Conservation (phyloP, 345 rosid genomes). For the Rhodamnia rubescens region DNA sequence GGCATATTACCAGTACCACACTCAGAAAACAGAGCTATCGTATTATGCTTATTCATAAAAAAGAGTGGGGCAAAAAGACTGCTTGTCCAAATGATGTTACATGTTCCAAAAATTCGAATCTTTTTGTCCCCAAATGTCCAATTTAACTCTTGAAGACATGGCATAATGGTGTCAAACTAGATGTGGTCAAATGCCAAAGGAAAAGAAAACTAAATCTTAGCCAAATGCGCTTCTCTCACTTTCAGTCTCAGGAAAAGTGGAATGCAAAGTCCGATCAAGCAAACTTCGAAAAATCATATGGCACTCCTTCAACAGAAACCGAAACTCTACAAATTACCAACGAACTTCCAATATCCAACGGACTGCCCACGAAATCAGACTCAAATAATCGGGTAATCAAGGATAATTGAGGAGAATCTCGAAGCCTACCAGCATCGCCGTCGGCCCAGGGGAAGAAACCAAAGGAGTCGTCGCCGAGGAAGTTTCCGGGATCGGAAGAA, state of each 20-base stretch:
- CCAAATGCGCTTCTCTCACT: not conserved
- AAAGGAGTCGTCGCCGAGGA: conserved; percentile 50
- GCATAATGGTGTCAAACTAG: not conserved
- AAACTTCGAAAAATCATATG: not conserved
- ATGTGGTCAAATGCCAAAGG: not conserved
- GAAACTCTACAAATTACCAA: not conserved
- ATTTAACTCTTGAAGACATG: not conserved
- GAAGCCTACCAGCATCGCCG: conserved; percentile 13
- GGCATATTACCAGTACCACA: not conserved
- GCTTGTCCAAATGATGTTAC: not conserved
- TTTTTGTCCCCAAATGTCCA: not conserved
- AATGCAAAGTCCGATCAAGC: not conserved
- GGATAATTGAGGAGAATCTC: not conserved
- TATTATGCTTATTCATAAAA: not conserved
- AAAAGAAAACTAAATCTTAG: not conserved
- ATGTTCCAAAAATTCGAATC: not conserved
- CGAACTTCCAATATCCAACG: not conserved
- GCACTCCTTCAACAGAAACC: not conserved
- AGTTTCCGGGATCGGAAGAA: conserved; percentile 23
- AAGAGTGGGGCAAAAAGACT: not conserved
- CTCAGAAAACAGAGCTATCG: not conserved
- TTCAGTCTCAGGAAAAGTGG: not conserved
- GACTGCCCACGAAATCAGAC: not conserved
- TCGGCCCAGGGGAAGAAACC: conserved; percentile 68
- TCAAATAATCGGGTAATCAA: not conserved